Evolutionary conservation across 1,284 basidiomycete genomes (phyloP).

Genomic region (Cryptococcus wingfieldii): DNA sequence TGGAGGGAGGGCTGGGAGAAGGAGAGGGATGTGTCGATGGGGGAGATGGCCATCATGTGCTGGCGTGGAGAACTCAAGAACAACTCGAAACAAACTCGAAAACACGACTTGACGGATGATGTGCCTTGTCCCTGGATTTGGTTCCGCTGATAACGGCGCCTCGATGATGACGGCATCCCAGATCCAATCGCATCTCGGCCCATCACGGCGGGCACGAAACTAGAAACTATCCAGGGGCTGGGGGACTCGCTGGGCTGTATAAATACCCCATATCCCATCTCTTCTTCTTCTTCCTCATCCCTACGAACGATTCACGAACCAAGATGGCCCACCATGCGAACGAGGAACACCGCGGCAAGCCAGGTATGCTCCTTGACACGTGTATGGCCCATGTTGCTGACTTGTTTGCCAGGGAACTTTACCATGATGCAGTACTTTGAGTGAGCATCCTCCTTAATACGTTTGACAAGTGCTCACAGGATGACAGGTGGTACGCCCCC

Average conservation of each 20-base stretch:
- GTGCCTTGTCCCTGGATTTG: too few relatives aligned
- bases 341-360: conserved; percentile 16
- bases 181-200: too few relatives aligned
- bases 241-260: too few relatives aligned
- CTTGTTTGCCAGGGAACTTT: conserved; percentile 28
- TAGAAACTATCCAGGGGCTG: too few relatives aligned
- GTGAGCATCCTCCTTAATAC: conserved; percentile 12
- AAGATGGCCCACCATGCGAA: conserved; percentile 25
- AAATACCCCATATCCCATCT: too few relatives aligned
- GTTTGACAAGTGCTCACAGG: not conserved
- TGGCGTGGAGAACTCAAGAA: too few relatives aligned
- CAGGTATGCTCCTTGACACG: conserved; percentile 8
- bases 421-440: conserved; percentile 49
- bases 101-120: too few relatives aligned
- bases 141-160: too few relatives aligned
- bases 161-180: too few relatives aligned
- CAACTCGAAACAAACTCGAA: too few relatives aligned
- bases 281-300: not conserved
- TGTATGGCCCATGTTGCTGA: not conserved
- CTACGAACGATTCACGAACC: not conserved
- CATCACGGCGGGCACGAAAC: too few relatives aligned
- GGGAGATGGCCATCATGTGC: not conserved
- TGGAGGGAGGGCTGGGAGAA: conserved; percentile 14
- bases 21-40: conserved; percentile 4
- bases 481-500: conserved; percentile 38